Percentiles rank a stretch among this genome's conserved stretches.
Evolutionary conservation across 495 filamentous ascomycete genomes (phyloP).

Genomic region (Daldinia loculata): DNA sequence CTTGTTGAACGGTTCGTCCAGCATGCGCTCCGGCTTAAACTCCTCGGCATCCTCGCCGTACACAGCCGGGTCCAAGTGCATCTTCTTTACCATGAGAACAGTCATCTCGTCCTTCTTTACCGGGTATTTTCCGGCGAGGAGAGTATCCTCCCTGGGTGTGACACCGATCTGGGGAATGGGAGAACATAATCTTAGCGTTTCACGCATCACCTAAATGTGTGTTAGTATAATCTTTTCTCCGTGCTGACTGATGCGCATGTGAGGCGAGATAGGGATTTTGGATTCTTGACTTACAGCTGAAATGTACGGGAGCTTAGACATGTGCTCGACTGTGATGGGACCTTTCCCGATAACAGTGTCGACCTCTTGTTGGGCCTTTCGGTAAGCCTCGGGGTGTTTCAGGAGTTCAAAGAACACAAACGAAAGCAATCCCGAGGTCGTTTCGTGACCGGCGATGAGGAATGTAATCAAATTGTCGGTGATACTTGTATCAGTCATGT

Average conservation of each 20-base stretch:
- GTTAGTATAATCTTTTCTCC: constrained; percentile 35
- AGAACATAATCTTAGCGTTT: constrained; percentile 73
- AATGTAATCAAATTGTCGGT: constrained; percentile 79
- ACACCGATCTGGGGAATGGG: constrained; percentile 67
- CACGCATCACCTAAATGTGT: constrained; percentile 67
- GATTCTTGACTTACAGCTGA: constrained; percentile 48
- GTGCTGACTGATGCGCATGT: neutral
- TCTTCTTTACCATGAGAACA: constrained; percentile 64
- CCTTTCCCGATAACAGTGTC: constrained; percentile 70
- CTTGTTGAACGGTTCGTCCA: constrained; percentile 67
- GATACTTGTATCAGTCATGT: constrained; percentile 67
- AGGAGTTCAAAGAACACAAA: constrained; percentile 68
- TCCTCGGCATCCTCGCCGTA: constrained; percentile 64
- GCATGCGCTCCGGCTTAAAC: constrained; percentile 71
- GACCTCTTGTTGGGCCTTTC: constrained; percentile 66
- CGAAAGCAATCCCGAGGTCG: constrained; percentile 67
- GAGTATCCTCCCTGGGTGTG: constrained; percentile 51
- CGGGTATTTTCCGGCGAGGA: constrained; percentile 73
- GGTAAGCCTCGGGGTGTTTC: constrained; percentile 58
- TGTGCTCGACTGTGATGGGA: constrained; percentile 70
- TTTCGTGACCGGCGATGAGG: constrained; percentile 78
- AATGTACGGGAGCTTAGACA: constrained; percentile 71
- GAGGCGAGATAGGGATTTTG: neutral
- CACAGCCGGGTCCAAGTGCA: constrained; percentile 58
- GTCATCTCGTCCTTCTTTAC: constrained; percentile 63